Evolutionary conservation across 805 yeast genomes (phyloP), one percentile per base, ranked within the genome.

Genomic region (Cyberlindnera lachancei): DNA sequence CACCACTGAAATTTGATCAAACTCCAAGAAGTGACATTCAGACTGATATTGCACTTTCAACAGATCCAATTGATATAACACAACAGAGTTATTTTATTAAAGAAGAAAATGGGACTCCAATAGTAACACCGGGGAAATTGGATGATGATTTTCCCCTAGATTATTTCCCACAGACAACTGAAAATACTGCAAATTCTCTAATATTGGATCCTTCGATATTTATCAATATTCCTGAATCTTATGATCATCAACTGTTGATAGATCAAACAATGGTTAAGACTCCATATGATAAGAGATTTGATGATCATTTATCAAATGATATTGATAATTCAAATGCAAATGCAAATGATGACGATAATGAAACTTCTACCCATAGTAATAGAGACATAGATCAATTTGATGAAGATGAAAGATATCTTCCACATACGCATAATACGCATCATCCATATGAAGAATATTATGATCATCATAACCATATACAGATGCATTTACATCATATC

Each of bases 71-170:
- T 19, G 34, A 23, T 18, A 11, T 23, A 8, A 33, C 36, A 18
- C 39, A 40, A 11, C 45, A 37, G 16, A 40, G 40, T 2, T 48
- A 43, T 23, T 14, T 40, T 18, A 45, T 48, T 18, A 47, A 39
- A 26, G 52, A 46, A 17, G 45, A 46, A 20, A 38, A 42, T 8
- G 41, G 45, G 7, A 33, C 41, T 2, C 41, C 51, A 0, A 43
- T 48, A 6, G 39, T 46, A 4, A 41, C 45, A 14, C 48, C 46
- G 5, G 46, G 48, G 4, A 30, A 25, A 7, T 16, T 40, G 10
- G 54, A 48, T 16, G 80, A 77, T 38, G 87, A 79, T 47, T 79
- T 79, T 57, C 87, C 88, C 4, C 54, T 80, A 34, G 87, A 79
- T 44, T 79, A 76, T 49, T 68, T 79, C 47, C 74, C 75, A 31